Evolutionary conservation across 1,284 basidiomycete species (phyloP).

Genomic region (Ganoderma boninense): DNA sequence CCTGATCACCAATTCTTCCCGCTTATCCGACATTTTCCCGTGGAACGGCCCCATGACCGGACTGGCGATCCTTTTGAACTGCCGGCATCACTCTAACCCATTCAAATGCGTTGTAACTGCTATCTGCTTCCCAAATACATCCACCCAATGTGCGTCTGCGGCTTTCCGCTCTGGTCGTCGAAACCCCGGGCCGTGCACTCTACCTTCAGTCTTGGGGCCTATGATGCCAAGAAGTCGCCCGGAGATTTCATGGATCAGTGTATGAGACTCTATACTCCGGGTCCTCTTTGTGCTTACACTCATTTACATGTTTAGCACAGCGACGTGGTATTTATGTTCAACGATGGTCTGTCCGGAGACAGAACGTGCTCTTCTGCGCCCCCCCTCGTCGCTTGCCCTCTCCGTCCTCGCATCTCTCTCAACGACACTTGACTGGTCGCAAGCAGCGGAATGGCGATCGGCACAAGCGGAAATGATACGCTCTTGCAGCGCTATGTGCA

Average conservation of each 20-base stretch:
- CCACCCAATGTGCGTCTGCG: background rate
- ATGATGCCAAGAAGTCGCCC: background rate
- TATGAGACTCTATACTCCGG: background rate
- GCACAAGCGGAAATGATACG: conserved; percentile 41
- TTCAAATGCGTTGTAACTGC: background rate
- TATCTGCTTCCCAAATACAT: background rate
- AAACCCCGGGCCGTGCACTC: background rate
- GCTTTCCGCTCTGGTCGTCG: background rate
- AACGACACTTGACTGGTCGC: background rate
- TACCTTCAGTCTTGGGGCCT: background rate
- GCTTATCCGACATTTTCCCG: conserved; percentile 27
- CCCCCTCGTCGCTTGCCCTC: background rate
- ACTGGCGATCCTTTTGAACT: conserved; percentile 6
- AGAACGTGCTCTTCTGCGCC: conserved; percentile 4
- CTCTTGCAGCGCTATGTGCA: conserved; percentile 53
- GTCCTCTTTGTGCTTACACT: background rate
- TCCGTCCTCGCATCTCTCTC: background rate
- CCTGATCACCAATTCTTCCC: background rate
- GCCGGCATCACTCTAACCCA: background rate
- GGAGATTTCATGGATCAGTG: conserved; percentile 16
- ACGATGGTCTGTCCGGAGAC: no score
- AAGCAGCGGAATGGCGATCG: conserved; percentile 27
- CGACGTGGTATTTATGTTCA: background rate
- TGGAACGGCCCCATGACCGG: conserved; percentile 15
- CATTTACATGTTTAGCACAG: background rate